Evolutionary conservation across 345 rosid genomes (phyloP), one percentile per base, ranked within the genome.

Genomic region (Eucalyptus grandis): DNA sequence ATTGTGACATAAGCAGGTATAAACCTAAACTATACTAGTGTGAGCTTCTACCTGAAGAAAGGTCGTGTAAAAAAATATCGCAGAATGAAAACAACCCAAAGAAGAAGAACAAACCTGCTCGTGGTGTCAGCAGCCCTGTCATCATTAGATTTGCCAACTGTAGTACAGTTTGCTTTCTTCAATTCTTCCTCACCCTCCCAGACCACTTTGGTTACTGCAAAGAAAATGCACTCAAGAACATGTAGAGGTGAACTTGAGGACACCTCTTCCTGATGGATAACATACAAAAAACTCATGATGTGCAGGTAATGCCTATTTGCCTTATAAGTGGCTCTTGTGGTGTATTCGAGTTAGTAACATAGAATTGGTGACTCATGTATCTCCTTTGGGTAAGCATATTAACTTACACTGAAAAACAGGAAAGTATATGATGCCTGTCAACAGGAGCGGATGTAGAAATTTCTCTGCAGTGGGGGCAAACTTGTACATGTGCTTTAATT

Each of bases 121-220:
- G 65, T 91, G 44, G 91, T 87, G 56, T 92, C 89, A 40, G 91
- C 37, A 58, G 77, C 91, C 34, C 91, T 88, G 82, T 89, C 92
- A 82, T 88, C 92, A 90, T 92, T 91, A 80, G 90, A 69, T 87
- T 90, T 94, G 90, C 87, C 94, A n/a, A 88, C 86, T 27, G 86
- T n/a, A 44, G 90, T 89, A 87, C 27, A 91, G 49, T 47, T 47
- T 13, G 80, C 92, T 91, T 92, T 93, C 91, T 91, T 92, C 88
- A 94, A 95, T 86, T 92, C 89, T 87, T 95, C 98, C 47, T 92
- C 94, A 47, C 95, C 95, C 90, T 97, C 99, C 98, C 98, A 97
- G 11, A 95, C 49, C 49, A 49, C 49, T 49, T 49, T 2, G 1
- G 49, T 11, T 49, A 12, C 49, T 49, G 49, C 14, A 49, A 49